Conservation (phyloP, 1,284 basidiomycete species). For the Calocybe gambosa region DNA sequence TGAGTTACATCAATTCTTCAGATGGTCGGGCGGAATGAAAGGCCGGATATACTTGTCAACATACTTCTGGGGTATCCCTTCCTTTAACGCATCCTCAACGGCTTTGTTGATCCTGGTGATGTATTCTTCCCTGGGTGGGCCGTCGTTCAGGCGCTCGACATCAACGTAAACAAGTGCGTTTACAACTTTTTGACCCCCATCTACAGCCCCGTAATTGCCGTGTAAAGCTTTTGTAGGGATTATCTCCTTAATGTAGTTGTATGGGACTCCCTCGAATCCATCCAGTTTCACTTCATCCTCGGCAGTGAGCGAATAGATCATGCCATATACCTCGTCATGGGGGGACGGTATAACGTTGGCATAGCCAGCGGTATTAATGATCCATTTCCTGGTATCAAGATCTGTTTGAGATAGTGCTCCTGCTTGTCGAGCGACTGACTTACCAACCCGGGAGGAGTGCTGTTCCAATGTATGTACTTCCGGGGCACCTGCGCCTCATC, state of each 20-base stretch:
- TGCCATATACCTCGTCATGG: slow-evolving; percentile 35
- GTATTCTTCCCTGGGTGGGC: slow-evolving; percentile 33
- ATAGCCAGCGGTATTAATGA: slow-evolving; percentile 36
- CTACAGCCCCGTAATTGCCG: not conserved
- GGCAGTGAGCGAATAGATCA: slow-evolving; percentile 33
- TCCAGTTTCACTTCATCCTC: slow-evolving; percentile 28
- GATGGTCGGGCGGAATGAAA: slow-evolving; percentile 27
- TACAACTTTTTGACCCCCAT: slow-evolving; percentile 11
- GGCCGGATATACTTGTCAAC: slow-evolving; percentile 35
- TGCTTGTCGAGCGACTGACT: slow-evolving; percentile 6
- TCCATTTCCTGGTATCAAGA: slow-evolving; percentile 33
- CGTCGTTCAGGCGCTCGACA: slow-evolving; percentile 22
- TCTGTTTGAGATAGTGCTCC: not conserved
- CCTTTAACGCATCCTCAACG: slow-evolving; percentile 31
- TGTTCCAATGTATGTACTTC: slow-evolving; percentile 32
- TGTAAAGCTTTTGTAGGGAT: slow-evolving; percentile 18
- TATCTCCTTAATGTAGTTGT: slow-evolving; percentile 24
- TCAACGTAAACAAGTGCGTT: slow-evolving; percentile 37
- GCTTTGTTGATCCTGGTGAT: slow-evolving; percentile 37
- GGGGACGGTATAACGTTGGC: slow-evolving; percentile 36
- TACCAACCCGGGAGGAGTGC: slow-evolving; percentile 35
- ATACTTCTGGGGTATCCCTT: slow-evolving; percentile 34
- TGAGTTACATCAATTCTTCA: slow-evolving; percentile 3
- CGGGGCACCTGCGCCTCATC: slow-evolving; percentile 37
- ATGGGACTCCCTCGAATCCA: slow-evolving; percentile 28